Evolutionary conservation across 129 eudicot genomes (phyloP).

Genomic region (Flaveria sonorensis): DNA sequence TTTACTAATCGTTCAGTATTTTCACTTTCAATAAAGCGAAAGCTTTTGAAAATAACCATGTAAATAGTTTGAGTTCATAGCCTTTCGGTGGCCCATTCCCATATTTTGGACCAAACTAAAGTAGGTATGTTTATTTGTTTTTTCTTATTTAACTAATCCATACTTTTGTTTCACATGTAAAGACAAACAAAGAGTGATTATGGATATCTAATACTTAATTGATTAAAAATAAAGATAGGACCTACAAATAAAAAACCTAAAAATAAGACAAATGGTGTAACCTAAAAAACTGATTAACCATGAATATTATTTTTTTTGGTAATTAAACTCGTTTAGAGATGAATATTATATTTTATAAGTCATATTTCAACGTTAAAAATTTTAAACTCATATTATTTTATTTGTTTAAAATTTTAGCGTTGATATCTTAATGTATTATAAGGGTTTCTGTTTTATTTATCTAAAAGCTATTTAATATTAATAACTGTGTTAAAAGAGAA

Average conservation of each 20-base stretch:
- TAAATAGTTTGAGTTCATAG: constrained; percentile 38
- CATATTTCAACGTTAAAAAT: neutral
- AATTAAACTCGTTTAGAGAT: neutral
- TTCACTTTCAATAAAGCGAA: constrained; percentile 31
- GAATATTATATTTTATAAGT: neutral
- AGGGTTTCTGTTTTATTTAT: too few species aligned
- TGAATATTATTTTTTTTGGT: neutral
- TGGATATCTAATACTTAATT: neutral
- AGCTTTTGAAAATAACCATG: constrained; percentile 26
- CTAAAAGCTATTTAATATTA: too few species aligned
- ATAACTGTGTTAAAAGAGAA: too few species aligned
- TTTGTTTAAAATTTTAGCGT: neutral
- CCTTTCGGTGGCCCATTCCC: constrained; percentile 68
- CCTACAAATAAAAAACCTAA: neutral
- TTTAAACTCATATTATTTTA: neutral
- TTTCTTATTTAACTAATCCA: neutral
- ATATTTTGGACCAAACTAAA: constrained; percentile 23
- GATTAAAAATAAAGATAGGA: neutral
- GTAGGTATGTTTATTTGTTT: constrained; percentile 23
- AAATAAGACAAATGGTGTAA: neutral
- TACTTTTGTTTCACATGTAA: neutral
- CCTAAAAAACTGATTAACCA: neutral
- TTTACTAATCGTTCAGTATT: neutral
- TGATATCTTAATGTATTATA: too few species aligned
- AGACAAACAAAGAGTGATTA: constrained; percentile 8